Percentiles rank a stretch among this genome's conserved stretches.
Conservation (phyloP, 768 basidiomycete species). For the Trametes villosa region DNA sequence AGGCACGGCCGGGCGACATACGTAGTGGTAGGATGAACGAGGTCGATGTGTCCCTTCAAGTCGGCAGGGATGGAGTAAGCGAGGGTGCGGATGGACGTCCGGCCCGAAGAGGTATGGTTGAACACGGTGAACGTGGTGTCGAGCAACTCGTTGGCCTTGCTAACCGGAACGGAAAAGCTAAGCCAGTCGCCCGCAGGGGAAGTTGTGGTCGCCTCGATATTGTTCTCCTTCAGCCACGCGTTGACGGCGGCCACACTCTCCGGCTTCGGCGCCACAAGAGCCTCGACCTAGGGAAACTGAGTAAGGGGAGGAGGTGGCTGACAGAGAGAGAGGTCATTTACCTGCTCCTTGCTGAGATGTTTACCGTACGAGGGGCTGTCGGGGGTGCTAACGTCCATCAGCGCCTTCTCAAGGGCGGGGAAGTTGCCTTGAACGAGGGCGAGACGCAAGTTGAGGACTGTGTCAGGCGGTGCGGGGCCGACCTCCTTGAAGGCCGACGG, state of each 20-base stretch:
- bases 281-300: constrained; percentile 30
- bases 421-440: constrained; percentile 42
- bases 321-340: constrained; percentile 20
- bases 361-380: constrained; percentile 41
- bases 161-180: constrained; percentile 36
- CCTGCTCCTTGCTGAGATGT: constrained; percentile 44
- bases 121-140: constrained; percentile 41
- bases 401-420: constrained; percentile 40
- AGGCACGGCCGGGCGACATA: constrained; percentile 8
- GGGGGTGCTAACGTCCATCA: constrained; percentile 44
- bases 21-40: constrained; percentile 38
- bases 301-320: too few relatives aligned
- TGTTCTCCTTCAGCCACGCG: constrained; percentile 34
- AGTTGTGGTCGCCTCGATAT: constrained; percentile 26
- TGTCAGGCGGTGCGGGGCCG: constrained; percentile 36
- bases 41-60: constrained; percentile 35
- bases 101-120: constrained; percentile 36
- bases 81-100: constrained; percentile 39
- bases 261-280: constrained; percentile 31
- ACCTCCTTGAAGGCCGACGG: constrained; percentile 36
- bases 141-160: constrained; percentile 41
- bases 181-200: constrained; percentile 43
- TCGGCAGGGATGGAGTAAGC: constrained; percentile 41
- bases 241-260: constrained; percentile 34
- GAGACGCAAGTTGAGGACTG: constrained; percentile 41